These are phyloP conservation scores for Margaritispora aquatica DNA, from an alignment of 495 filamentous ascomycete genomes.

Conservation along the genomic window DNA sequence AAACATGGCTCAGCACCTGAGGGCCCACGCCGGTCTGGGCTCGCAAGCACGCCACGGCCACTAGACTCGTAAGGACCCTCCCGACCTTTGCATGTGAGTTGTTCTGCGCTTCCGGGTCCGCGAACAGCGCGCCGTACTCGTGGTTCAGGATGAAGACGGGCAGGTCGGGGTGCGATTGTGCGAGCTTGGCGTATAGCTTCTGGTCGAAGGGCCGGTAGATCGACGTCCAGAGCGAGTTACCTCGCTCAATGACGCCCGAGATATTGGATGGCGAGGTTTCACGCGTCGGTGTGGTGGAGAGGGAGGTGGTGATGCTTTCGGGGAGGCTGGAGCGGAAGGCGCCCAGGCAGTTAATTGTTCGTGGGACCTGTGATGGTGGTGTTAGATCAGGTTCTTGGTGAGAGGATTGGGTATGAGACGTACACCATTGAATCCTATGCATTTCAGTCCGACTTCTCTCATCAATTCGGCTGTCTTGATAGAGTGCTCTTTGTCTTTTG, in stretches of 20 bases:
- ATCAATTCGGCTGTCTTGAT: slow-evolving; percentile 65
- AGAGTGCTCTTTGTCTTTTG: slow-evolving; percentile 28
- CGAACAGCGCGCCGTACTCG: slow-evolving; percentile 64
- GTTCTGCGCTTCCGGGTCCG: slow-evolving; percentile 44
- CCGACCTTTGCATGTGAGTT: slow-evolving; percentile 45
- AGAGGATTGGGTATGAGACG: not conserved
- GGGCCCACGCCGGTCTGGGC: slow-evolving; percentile 74
- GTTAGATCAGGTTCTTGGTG: not conserved
- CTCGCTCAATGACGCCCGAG: slow-evolving; percentile 43
- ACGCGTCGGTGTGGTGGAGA: slow-evolving; percentile 46
- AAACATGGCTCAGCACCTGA: slow-evolving; percentile 70
- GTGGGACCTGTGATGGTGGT: slow-evolving; percentile 49
- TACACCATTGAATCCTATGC: slow-evolving; percentile 72
- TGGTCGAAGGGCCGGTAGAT: slow-evolving; percentile 66
- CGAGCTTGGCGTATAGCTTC: slow-evolving; percentile 61
- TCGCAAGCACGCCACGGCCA: slow-evolving; percentile 63
- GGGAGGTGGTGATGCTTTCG: slow-evolving; percentile 30
- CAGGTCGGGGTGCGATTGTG: slow-evolving; percentile 65
- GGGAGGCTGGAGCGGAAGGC: slow-evolving; percentile 57
- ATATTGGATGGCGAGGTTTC: slow-evolving; percentile 36
- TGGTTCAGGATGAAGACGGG: slow-evolving; percentile 67
- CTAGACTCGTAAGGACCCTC: slow-evolving; percentile 56
- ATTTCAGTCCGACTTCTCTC: slow-evolving; percentile 75
- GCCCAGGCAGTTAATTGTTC: slow-evolving; percentile 70
- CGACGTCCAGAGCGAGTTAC: slow-evolving; percentile 58